A percentile compares a stretch with the other conserved stretches of the same genome.
Evolutionary conservation across 1,284 basidiomycete species (phyloP).

Genomic region (Polyporus tsugae): DNA sequence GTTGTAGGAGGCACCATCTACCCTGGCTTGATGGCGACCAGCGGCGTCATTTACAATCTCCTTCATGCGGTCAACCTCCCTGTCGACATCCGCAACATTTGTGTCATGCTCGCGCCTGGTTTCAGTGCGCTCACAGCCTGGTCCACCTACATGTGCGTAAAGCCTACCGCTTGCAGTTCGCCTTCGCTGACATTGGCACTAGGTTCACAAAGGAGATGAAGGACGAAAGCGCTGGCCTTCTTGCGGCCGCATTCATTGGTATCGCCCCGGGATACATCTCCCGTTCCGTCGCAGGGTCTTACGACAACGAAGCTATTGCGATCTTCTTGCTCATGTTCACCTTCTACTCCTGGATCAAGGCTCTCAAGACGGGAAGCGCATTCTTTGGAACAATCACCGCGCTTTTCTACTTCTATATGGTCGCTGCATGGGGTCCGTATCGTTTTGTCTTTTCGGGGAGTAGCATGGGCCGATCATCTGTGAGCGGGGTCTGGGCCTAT

Average conservation of each 20-base stretch:
- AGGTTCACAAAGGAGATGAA: slow-evolving; percentile 97
- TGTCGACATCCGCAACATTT: slow-evolving; percentile 97
- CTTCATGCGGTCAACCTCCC: slow-evolving; percentile 92
- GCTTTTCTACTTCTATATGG: slow-evolving; percentile 99
- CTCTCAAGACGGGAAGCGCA: slow-evolving; percentile 93
- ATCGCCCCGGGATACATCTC: slow-evolving; percentile 99
- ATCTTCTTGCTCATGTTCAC: slow-evolving; percentile 99
- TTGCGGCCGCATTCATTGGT: slow-evolving; percentile 98
- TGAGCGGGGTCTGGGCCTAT: not conserved
- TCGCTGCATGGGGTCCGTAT: slow-evolving; percentile 94
- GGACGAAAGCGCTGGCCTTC: slow-evolving; percentile 91
- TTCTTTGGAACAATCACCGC: slow-evolving; percentile 92
- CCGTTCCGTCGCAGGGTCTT: slow-evolving; percentile 97
- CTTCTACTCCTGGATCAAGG: slow-evolving; percentile 98
- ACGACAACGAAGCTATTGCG: slow-evolving; percentile 99
- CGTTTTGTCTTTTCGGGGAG: slow-evolving; percentile 14
- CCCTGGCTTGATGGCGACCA: slow-evolving; percentile 97
- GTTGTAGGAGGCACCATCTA: slow-evolving; percentile 99
- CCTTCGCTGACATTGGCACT: not conserved
- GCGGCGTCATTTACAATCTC: slow-evolving; percentile 94
- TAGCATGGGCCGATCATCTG: not conserved
- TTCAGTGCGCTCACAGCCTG: slow-evolving; percentile 97
- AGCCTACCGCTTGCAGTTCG: not conserved
- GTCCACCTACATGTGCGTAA: slow-evolving; percentile 91
- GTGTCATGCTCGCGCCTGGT: slow-evolving; percentile 95